Percentiles rank a stretch among this genome's conserved stretches.
phyloP scores from a whole-genome alignment of 441 rosid genomes.

The Viola pubescens region DNA sequence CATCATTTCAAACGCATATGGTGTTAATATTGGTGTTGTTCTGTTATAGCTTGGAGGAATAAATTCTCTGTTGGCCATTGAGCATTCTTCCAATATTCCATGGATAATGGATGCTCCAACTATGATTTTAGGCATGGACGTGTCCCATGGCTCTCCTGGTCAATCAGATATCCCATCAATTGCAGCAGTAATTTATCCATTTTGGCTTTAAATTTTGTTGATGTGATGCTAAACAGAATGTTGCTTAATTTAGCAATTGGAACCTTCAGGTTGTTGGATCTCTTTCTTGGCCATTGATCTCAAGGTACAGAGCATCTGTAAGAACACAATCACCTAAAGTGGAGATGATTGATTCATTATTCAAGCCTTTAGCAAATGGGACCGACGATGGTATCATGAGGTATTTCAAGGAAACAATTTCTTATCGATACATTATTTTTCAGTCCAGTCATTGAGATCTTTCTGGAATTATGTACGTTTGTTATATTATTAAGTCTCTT shows the following conservation, averaged over 20 bases:
- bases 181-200: slow-evolving; percentile 55
- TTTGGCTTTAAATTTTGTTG: background rate
- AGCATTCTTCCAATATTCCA: slow-evolving; percentile 42
- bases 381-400: slow-evolving; percentile 77
- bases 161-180: slow-evolving; percentile 66
- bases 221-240: background rate
- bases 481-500: too few species aligned
- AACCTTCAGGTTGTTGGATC: slow-evolving; percentile 87
- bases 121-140: slow-evolving; percentile 95
- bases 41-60: slow-evolving; percentile 79
- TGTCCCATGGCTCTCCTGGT: slow-evolving; percentile 93
- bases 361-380: slow-evolving; percentile 51
- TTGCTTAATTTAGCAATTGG: slow-evolving; percentile 10
- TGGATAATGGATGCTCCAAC: slow-evolving; percentile 62
- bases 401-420: slow-evolving; percentile 28
- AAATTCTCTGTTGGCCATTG: slow-evolving; percentile 76
- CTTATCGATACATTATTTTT: background rate
- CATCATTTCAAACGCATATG: background rate
- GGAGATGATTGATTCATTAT: slow-evolving; percentile 87
- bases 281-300: slow-evolving; percentile 69
- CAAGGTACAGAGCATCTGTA: slow-evolving; percentile 89
- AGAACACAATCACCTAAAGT: slow-evolving; percentile 76
- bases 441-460: too few species aligned
- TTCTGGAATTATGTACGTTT: too few species aligned
- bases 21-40: slow-evolving; percentile 10